These are phyloP conservation scores for Sordariomycetes sp. DNA, from an alignment of 2,329 filamentous ascomycete genomes.

Conservation along the genomic window DNA sequence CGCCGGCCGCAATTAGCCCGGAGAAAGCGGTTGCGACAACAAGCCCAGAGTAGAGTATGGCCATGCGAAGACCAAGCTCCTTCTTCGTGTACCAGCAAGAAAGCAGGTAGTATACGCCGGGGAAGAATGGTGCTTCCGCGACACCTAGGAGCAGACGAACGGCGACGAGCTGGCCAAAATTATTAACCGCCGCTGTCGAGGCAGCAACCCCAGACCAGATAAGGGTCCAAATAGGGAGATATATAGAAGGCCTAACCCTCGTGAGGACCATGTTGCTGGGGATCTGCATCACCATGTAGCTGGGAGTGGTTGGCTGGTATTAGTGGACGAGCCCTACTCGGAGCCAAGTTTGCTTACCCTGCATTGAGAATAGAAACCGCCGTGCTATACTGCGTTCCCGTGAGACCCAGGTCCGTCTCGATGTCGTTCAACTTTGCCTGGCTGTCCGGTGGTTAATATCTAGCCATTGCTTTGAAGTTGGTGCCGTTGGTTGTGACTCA, in stretches of 20 bases:
- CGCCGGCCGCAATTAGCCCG: neutral
- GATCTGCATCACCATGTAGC: neutral
- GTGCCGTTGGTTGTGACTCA: neutral
- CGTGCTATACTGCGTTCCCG: neutral
- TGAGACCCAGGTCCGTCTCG: neutral
- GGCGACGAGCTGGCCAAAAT: neutral
- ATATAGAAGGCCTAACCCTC: neutral
- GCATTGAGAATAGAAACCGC: neutral
- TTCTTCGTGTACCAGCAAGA: neutral
- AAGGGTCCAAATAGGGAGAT: neutral
- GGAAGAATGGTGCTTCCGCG: neutral
- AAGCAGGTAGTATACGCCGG: neutral
- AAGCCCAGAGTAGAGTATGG: neutral
- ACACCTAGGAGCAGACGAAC: neutral
- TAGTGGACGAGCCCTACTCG: no score
- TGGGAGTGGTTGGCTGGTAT: no score
- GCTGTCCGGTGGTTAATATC: neutral
- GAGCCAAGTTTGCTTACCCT: neutral
- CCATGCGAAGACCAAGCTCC: neutral
- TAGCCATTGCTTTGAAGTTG: neutral
- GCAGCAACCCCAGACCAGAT: neutral
- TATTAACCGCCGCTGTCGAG: neutral
- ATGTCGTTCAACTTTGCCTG: neutral
- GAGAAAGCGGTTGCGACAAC: neutral
- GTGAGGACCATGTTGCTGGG: neutral